These are phyloP conservation scores for Monilinia fructicola DNA, from an alignment of 2,329 filamentous ascomycete genomes.

Conservation along the genomic window DNA sequence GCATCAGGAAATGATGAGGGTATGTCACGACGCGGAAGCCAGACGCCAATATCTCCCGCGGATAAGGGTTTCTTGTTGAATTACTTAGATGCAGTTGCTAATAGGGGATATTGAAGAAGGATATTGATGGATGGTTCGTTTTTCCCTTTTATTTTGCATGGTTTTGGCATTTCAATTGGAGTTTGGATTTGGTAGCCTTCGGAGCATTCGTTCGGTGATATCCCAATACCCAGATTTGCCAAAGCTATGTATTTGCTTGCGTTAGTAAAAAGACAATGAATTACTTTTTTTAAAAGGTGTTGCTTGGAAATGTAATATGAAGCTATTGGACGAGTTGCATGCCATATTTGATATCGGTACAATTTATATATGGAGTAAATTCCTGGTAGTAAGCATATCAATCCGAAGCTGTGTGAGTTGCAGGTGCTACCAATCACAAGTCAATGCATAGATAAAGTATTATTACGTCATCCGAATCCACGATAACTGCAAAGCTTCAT, in stretches of 20 bases:
- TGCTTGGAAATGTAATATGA: background rate
- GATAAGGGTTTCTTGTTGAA: slow-evolving; percentile 75
- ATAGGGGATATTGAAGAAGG: slow-evolving; percentile 22
- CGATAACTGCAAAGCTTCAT: slow-evolving; percentile 8
- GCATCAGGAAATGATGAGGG: slow-evolving; percentile 33
- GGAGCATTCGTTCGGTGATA: slow-evolving; percentile 18
- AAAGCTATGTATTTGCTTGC: slow-evolving; percentile 9
- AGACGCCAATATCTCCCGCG: slow-evolving; percentile 62
- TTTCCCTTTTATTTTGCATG: slow-evolving; percentile 15
- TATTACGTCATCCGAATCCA: slow-evolving; percentile 14
- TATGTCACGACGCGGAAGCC: slow-evolving; percentile 47
- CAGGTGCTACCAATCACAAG: background rate
- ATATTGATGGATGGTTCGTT: background rate
- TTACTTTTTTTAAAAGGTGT: too few relatives aligned
- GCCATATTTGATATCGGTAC: background rate
- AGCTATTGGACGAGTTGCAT: background rate
- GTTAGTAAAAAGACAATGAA: background rate
- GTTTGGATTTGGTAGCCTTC: slow-evolving; percentile 19
- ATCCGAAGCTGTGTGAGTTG: background rate
- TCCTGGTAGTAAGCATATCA: too few relatives aligned
- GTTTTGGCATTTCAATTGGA: slow-evolving; percentile 18
- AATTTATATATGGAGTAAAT: background rate
- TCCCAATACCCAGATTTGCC: slow-evolving; percentile 20
- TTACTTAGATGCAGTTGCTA: slow-evolving; percentile 60
- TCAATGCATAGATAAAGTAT: background rate